Evolutionary conservation across 2,329 filamentous ascomycete genomes (phyloP), one percentile per base, ranked within the genome.

Genomic region (Colletotrichum sojae): DNA sequence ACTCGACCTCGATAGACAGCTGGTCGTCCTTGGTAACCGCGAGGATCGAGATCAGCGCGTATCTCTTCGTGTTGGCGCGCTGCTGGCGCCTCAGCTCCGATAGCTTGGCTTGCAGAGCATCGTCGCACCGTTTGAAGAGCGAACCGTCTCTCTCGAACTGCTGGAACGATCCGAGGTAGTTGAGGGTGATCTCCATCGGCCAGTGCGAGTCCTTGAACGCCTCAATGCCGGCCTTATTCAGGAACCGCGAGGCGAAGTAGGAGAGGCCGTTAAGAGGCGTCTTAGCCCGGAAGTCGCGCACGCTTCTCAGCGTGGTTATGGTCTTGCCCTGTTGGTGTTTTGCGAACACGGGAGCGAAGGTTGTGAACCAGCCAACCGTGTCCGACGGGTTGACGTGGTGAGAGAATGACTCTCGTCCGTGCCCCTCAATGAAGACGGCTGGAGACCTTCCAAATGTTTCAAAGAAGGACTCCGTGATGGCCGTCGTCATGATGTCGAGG

Each of bases 341-440:
- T 12, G 40, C n/a, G 0, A 72, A 71, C 3, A 82, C 48, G 0
- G 83, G 83, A 16, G 74, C 77, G 13, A 84, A 74, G 0, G 81
- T 81, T 1, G 83, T 84, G 63, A 85, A 85, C 83, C 83, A 85
- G 5, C 83, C 83, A 0, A 85, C 79, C 0, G 81, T 84, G 1
- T 75, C 69, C 0, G 82, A 80, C 1, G 81, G 70, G 56, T 84
- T 78, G 9, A 81, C 71, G 0, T 51, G 36, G 2, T 72, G 36
- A 25, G 76, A 73, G 75, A 76, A 79, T 1, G 78, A 67, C 39
- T 84, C 82, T 8, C 83, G 76, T 1, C 83, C 83, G 27, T 85
- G 83, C 0, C 79, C 77, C 65, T 84, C 82, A 46, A 75, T 78
- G 72, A 81, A 84, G 1, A 84, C 70, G 2, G 75, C 71, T 1